Percentiles rank a stretch among this genome's conserved stretches.
phyloP scores from a whole-genome alignment of 805 yeast genomes.

The Ogataea glucozyma region DNA sequence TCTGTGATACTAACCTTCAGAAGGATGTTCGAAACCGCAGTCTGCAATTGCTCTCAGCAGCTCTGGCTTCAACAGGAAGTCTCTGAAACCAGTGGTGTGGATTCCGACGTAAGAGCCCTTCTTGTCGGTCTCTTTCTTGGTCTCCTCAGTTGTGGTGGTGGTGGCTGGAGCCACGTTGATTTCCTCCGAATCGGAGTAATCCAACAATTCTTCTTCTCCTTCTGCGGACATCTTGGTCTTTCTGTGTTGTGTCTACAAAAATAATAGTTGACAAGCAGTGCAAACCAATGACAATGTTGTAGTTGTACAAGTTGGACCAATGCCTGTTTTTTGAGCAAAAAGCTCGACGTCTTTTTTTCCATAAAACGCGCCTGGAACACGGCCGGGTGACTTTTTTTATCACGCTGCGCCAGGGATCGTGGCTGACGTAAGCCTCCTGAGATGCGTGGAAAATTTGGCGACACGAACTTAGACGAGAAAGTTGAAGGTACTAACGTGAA shows the following conservation, averaged over 20 bases:
- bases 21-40: conserved; percentile 99
- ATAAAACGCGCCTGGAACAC: conserved; percentile 1
- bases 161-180: conserved; percentile 68
- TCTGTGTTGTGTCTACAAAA: not conserved
- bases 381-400: conserved; percentile 18
- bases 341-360: conserved; percentile 2
- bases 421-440: conserved; percentile 1
- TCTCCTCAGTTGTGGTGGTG: conserved; percentile 43
- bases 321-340: too few relatives aligned
- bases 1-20: conserved; percentile 77
- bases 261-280: conserved; percentile 13
- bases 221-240: conserved; percentile 72
- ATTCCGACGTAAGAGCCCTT: conserved; percentile 98
- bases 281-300: too few relatives aligned
- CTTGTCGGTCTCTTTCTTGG: conserved; percentile 66
- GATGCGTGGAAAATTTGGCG: conserved; percentile 4
- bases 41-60: conserved; percentile 96
- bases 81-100: conserved; percentile 98
- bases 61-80: conserved; percentile 95
- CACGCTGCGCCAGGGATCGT: not conserved
- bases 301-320: too few relatives aligned
- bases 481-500: not conserved
- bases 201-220: conserved; percentile 99
- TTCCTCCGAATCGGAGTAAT: conserved; percentile 98
- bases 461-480: conserved; percentile 16